Evolutionary conservation across 1,284 basidiomycete genomes (phyloP).

Genomic region (Mycena sp.): DNA sequence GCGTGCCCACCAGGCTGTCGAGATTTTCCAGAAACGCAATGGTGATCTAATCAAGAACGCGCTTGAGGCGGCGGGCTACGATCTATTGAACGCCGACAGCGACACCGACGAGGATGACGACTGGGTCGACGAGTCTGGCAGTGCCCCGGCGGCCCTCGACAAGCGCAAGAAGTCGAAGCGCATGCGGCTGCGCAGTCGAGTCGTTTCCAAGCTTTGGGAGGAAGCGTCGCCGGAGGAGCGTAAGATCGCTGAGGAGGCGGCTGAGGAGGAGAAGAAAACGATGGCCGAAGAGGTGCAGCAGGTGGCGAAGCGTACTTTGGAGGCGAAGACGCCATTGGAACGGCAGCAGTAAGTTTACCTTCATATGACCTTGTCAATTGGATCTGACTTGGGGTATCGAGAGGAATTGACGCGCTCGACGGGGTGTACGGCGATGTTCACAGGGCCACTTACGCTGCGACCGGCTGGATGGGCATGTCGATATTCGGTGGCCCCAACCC

Average conservation of each 20-base stretch:
- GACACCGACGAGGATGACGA: not conserved
- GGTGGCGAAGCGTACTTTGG: too few relatives aligned
- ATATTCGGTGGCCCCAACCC: conserved; percentile 10
- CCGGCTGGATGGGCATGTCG: conserved; percentile 11
- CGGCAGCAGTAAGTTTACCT: conserved; percentile 1
- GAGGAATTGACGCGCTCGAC: not conserved
- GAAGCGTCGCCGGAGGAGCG: not conserved
- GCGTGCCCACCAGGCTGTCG: conserved; percentile 11
- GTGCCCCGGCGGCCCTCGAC: not conserved
- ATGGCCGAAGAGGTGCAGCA: not conserved
- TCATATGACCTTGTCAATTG: too few relatives aligned
- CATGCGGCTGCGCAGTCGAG: conserved; percentile 1
- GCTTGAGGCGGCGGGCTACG: conserved; percentile 1
- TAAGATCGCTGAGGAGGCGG: not conserved
- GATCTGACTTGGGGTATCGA: not conserved
- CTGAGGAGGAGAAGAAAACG: not conserved
- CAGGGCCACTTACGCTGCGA: not conserved
- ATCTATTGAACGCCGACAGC: not conserved
- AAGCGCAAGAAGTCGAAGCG: not conserved
- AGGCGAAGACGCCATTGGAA: not conserved
- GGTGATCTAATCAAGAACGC: not conserved
- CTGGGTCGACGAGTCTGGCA: not conserved
- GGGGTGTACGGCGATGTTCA: not conserved
- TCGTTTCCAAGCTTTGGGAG: not conserved
- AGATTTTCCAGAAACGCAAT: not conserved